Evolutionary conservation across 306 rosid genomes (phyloP).

Genomic region (Cucumis cinereus): DNA sequence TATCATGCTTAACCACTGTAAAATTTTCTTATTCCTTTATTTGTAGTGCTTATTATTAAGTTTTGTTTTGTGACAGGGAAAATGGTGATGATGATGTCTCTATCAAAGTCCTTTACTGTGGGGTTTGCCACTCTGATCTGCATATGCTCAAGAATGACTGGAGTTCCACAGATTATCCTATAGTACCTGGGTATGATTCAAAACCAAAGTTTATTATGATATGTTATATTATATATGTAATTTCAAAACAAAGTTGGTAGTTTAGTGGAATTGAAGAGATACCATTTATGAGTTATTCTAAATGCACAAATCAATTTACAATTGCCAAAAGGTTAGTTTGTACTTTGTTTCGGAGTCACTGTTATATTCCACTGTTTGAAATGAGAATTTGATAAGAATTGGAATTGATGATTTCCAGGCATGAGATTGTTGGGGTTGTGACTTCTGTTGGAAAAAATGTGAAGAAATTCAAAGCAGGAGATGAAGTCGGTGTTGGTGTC

Average conservation of each 20-base stretch:
- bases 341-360: not conserved
- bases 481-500: slow-evolving; percentile 79
- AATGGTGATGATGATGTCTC: slow-evolving; percentile 63
- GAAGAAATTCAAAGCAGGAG: slow-evolving; percentile 55
- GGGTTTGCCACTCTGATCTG: slow-evolving; percentile 87
- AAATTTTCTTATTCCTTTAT: not conserved
- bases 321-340: not conserved
- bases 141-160: slow-evolving; percentile 61
- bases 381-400: not conserved
- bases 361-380: not conserved
- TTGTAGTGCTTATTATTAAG: not conserved
- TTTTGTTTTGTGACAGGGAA: slow-evolving; percentile 35
- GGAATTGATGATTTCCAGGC: slow-evolving; percentile 33
- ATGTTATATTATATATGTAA: not conserved
- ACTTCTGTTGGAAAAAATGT: slow-evolving; percentile 54
- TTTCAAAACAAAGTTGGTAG: not conserved
- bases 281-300: not conserved
- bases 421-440: slow-evolving; percentile 71
- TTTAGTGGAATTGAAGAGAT: not conserved
- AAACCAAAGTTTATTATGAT: not conserved
- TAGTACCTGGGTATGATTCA: slow-evolving; percentile 67
- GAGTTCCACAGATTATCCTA: slow-evolving; percentile 65
- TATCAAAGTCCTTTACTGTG: slow-evolving; percentile 59
- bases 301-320: not conserved
- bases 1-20: not conserved